A percentile compares a stretch with the other conserved stretches of the same genome.
These are phyloP conservation scores for Sporothrix inflata DNA, from an alignment of 2,329 filamentous ascomycete genomes.

Conservation along the genomic window DNA sequence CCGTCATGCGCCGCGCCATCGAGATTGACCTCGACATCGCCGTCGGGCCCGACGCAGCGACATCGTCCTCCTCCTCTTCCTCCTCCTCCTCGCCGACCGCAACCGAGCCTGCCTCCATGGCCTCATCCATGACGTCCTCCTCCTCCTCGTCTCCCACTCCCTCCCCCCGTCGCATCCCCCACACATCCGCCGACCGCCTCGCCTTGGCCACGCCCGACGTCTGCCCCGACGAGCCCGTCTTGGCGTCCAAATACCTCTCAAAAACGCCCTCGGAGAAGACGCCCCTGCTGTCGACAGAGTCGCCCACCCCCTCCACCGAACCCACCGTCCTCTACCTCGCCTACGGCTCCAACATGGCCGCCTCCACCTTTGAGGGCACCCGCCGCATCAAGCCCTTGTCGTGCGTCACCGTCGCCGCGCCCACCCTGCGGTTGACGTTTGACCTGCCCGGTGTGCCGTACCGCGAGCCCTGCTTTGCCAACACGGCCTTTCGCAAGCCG, in stretches of 20 bases:
- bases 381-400: slow-evolving; percentile 82
- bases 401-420: slow-evolving; percentile 79
- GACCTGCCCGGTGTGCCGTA: slow-evolving; percentile 87
- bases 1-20: neutral
- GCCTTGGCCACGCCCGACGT: slow-evolving; percentile 35
- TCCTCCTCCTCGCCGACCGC: neutral
- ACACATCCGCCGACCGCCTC: slow-evolving; percentile 46
- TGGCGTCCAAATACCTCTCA: slow-evolving; percentile 11
- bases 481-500: slow-evolving; percentile 63
- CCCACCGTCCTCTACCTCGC: slow-evolving; percentile 74
- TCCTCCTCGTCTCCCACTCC: neutral
- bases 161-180: slow-evolving; percentile 36
- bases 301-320: slow-evolving; percentile 34
- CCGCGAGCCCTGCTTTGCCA: slow-evolving; percentile 88
- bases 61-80: too few species aligned
- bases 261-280: neutral
- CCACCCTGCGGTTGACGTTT: slow-evolving; percentile 77
- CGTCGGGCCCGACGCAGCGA: neutral
- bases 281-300: slow-evolving; percentile 30
- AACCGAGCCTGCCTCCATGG: neutral
- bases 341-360: slow-evolving; percentile 87
- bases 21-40: neutral
- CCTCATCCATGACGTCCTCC: neutral
- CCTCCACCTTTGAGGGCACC: slow-evolving; percentile 75
- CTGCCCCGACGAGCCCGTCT: slow-evolving; percentile 30